Evolutionary conservation across 2,329 filamentous ascomycete genomes (phyloP).

Genomic region (Ceratocystis destructans): DNA sequence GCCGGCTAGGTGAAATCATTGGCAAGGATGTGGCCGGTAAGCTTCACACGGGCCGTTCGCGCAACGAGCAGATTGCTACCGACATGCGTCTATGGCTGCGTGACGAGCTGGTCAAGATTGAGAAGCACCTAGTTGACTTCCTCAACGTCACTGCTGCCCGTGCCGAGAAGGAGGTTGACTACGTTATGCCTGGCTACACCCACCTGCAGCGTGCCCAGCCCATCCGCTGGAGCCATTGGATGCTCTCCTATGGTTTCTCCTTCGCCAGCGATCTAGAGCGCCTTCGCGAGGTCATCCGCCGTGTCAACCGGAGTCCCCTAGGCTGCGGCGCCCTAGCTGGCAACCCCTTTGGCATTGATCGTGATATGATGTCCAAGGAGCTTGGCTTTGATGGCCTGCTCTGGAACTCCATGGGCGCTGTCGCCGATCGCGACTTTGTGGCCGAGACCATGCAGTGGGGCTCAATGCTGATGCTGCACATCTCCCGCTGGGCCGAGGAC

Average conservation of each 20-base stretch:
- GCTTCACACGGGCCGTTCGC: conserved; percentile 73
- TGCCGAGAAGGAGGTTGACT: conserved; percentile 54
- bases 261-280: conserved; percentile 66
- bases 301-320: conserved; percentile 61
- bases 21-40: conserved; percentile 76
- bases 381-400: conserved; percentile 64
- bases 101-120: conserved; percentile 57
- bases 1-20: conserved; percentile 67
- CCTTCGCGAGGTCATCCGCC: conserved; percentile 54
- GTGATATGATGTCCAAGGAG: conserved; percentile 64
- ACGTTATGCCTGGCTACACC: conserved; percentile 78
- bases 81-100: conserved; percentile 86
- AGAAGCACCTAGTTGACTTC: conserved; percentile 53
- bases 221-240: conserved; percentile 69
- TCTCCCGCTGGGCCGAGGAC: conserved; percentile 72
- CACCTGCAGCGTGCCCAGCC: conserved; percentile 73
- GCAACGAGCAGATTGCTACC: conserved; percentile 81
- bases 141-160: conserved; percentile 54
- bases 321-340: conserved; percentile 67
- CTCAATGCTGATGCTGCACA: conserved; percentile 62
- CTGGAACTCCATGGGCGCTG: conserved; percentile 64
- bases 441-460: conserved; percentile 72
- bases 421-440: conserved; percentile 69
- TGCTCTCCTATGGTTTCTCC: conserved; percentile 58
- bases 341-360: conserved; percentile 70